Conservation (phyloP, 306 rosid genomes). For the Lupinus albus region DNA sequence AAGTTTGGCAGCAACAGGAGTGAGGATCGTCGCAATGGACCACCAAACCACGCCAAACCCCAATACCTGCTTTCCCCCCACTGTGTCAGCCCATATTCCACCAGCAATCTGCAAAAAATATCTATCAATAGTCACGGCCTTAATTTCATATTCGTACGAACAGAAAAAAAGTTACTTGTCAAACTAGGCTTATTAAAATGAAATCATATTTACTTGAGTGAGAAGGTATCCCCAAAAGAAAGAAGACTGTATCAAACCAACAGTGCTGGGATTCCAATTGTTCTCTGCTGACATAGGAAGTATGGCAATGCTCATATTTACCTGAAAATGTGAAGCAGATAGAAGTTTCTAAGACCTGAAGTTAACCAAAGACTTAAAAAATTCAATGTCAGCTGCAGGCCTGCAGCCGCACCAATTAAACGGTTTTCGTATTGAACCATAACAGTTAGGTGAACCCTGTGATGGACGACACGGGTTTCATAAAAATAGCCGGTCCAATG, state of each 20-base stretch:
- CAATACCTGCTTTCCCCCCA: constrained; percentile 88
- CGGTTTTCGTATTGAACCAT: not conserved
- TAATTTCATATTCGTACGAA: constrained; percentile 18
- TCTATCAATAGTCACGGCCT: constrained; percentile 35
- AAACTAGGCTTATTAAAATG: constrained; percentile 9
- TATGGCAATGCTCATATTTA: constrained; percentile 98
- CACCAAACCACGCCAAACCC: constrained; percentile 98
- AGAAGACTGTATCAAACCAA: constrained; percentile 94
- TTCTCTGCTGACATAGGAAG: constrained; percentile 98
- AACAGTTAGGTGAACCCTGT: not conserved
- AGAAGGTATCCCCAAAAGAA: constrained; percentile 99
- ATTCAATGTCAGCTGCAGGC: constrained; percentile 19
- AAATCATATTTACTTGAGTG: constrained; percentile 69
- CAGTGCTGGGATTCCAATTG: constrained; percentile 87
- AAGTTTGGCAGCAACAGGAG: constrained; percentile 92
- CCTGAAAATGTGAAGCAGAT: constrained; percentile 55
- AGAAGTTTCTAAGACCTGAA: constrained; percentile 33
- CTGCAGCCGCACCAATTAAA: not conserved
- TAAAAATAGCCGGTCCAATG: too few relatives aligned
- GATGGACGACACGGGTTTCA: constrained; percentile 2
- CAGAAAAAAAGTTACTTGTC: constrained; percentile 18
- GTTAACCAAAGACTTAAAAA: constrained; percentile 2
- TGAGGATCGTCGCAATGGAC: constrained; percentile 81
- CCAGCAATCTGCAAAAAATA: constrained; percentile 84
- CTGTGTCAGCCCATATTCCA: constrained; percentile 97